Conservation (phyloP, 1,284 basidiomycete species). For the Marasmius fiardii region DNA sequence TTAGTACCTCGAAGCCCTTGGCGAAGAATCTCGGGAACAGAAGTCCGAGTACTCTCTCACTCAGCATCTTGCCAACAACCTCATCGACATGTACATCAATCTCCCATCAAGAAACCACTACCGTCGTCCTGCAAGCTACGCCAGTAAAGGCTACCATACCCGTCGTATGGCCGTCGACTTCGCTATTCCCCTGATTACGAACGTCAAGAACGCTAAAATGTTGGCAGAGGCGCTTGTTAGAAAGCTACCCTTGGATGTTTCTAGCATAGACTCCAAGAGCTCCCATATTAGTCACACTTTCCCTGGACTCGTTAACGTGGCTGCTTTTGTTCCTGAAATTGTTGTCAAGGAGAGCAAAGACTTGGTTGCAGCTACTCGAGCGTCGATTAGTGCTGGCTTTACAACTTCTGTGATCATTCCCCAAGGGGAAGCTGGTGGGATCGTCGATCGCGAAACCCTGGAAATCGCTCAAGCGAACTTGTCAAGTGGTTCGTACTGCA, state of each 20-base stretch:
- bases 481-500: constrained; percentile 69
- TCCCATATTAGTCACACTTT: constrained; percentile 89
- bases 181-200: constrained; percentile 95
- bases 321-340: constrained; percentile 83
- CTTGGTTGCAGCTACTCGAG: constrained; percentile 69
- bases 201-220: constrained; percentile 98
- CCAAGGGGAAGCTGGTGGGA: constrained; percentile 55
- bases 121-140: constrained; percentile 94
- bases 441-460: constrained; percentile 69
- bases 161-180: constrained; percentile 99
- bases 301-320: constrained; percentile 90
- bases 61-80: constrained; percentile 92
- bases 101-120: constrained; percentile 98
- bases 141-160: constrained; percentile 95
- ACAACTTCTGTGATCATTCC: constrained; percentile 81
- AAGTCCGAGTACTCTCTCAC: constrained; percentile 96
- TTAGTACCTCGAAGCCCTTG: constrained; percentile 89
- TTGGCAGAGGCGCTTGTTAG: constrained; percentile 94
- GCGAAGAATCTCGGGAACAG: constrained; percentile 73
- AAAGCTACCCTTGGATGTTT: constrained; percentile 84
- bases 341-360: constrained; percentile 60
- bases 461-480: constrained; percentile 68
- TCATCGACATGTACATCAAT: constrained; percentile 99
- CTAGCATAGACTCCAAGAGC: constrained; percentile 92
- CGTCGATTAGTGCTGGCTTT: constrained; percentile 85